Evolutionary conservation across 2,329 filamentous ascomycete genomes (phyloP).

Genomic region (Colletotrichum cuscutae): DNA sequence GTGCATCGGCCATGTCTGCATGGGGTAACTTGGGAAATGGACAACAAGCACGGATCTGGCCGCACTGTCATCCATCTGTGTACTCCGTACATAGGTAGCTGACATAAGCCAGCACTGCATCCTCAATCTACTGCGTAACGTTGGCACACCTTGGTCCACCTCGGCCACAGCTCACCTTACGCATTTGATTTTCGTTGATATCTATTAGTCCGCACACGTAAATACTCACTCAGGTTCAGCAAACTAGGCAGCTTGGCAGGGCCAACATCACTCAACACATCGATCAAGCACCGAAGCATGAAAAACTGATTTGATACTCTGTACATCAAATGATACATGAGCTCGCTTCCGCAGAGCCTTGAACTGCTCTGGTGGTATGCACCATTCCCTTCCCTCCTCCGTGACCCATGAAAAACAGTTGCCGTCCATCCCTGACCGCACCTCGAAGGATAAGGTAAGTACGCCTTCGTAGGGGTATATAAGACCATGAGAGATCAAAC

Average conservation of each 20-base stretch:
- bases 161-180: neutral
- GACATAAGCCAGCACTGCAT: neutral
- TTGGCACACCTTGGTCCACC: neutral
- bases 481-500: constrained; percentile 33
- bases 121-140: neutral
- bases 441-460: constrained; percentile 29
- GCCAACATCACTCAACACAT: neutral
- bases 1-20: constrained; percentile 31
- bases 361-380: constrained; percentile 11
- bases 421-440: constrained; percentile 31
- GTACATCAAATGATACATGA: constrained; percentile 25
- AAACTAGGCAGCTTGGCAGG: neutral
- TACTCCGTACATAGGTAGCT: neutral
- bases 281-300: neutral
- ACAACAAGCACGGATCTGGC: neutral
- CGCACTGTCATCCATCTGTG: too few species aligned
- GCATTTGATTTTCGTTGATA: too few species aligned
- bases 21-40: neutral
- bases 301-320: constrained; percentile 11
- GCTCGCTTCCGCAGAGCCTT: constrained; percentile 4
- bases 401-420: constrained; percentile 5
- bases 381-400: constrained; percentile 9
- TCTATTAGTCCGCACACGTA: too few species aligned
- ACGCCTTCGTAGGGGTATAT: constrained; percentile 36
- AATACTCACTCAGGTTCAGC: neutral